Base-by-base conservation (phyloP, 225 moss, liverwort and hornwort species). In the Anthoceros angustus region DNA sequence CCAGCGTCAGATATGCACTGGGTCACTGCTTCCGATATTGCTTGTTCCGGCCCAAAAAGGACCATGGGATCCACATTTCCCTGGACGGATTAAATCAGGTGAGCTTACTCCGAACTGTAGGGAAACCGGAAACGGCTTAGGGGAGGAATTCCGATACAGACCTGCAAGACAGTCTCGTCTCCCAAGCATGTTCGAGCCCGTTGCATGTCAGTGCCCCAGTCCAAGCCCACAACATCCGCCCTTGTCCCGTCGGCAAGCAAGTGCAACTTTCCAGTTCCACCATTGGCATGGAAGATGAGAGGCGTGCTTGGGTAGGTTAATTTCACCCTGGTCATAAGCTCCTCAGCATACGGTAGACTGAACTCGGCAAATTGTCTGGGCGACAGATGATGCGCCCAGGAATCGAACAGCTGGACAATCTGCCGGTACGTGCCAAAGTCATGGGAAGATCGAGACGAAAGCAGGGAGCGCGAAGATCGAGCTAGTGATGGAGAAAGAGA, bases 351-450 rank as follows among this genome's bases (percentile, higher is more conserved):
- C 0, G 88, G 88, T 82, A 88, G 79, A 71, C 91, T 91, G 68
- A 91, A 95, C 64, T 75, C 77, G 18, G 75, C 66, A 70, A 95
- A 95, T 66, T 95, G 95, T 39, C 74, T 63, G 0, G 95, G 95
- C 42, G 95, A 88, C 64, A 95, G 68, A 77, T 95, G 95, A 64
- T 95, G 95, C 6, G 95, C 91, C 95, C 95, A 95, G 0, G 95
- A 95, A 71, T 91, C 91, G 62, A 95, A 95, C 25, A 95, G 79
- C 74, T 95, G 95, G 43, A 95, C 64, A n/a, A 95, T 74, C 76
- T 81, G 77, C 24, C 50, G 15, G 62, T 10, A 43, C n/a, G 43
- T 14, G 65, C 10, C 0, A 70, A 12, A 39, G 42, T 65, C 40
- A 65, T 38, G 9, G 25, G 32, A 38, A 61, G 21, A 55, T 61